Conservation (phyloP, 1,284 basidiomycete genomes). For the Dichomitus squalens region DNA sequence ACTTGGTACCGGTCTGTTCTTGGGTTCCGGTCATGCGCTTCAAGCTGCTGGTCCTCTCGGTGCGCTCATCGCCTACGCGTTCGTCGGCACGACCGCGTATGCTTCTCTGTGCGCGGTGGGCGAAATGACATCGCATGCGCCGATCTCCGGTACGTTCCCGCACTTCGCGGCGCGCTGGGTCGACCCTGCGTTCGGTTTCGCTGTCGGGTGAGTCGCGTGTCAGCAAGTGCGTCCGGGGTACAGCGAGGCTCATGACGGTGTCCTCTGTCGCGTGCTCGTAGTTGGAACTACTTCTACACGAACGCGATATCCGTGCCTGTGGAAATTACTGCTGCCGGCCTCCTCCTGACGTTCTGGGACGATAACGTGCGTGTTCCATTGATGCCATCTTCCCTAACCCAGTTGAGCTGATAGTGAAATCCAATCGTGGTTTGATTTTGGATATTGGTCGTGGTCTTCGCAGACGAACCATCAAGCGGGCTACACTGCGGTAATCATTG, state of each 20-base stretch:
- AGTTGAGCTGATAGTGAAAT: too few species aligned
- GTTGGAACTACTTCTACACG: constrained; percentile 51
- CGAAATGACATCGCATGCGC: constrained; percentile 73
- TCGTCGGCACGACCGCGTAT: constrained; percentile 67
- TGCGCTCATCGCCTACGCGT: constrained; percentile 59
- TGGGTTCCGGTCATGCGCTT: constrained; percentile 75
- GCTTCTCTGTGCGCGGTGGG: constrained; percentile 66
- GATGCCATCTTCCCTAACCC: too few species aligned
- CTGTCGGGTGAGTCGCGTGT: constrained; percentile 37
- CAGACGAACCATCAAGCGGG: constrained; percentile 53
- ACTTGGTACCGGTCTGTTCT: constrained; percentile 80
- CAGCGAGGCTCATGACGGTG: too few species aligned
- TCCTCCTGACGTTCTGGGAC: constrained; percentile 83
- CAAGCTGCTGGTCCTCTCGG: constrained; percentile 58
- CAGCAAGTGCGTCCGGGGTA: too few species aligned
- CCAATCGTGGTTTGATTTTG: too few species aligned
- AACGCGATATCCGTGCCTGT: constrained; percentile 67
- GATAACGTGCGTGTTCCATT: constrained; percentile 45
- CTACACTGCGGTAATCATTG: constrained; percentile 66
- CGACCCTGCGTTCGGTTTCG: constrained; percentile 77
- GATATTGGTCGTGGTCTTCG: background rate
- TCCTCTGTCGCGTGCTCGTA: constrained; percentile 2
- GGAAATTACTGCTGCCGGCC: constrained; percentile 77
- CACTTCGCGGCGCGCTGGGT: constrained; percentile 75
- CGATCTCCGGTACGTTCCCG: constrained; percentile 73